Evolutionary conservation across 2,329 filamentous ascomycete genomes (phyloP).

Genomic region (Beauveria australis): DNA sequence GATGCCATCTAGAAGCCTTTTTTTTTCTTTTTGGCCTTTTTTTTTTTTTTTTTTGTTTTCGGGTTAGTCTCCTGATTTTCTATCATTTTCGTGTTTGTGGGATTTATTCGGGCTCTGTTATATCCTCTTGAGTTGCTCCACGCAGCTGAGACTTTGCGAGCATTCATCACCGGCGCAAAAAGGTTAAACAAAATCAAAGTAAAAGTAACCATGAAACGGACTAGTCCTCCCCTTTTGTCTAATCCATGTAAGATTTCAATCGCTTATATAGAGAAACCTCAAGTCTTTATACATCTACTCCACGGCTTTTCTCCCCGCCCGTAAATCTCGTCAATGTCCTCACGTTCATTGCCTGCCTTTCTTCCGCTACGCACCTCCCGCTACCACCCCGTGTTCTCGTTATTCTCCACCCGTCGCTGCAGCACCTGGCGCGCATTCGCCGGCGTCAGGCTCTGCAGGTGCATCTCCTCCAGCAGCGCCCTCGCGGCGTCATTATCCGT

Average conservation of each 20-base stretch:
- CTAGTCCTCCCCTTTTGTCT: neutral
- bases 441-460: slow-evolving; percentile 52
- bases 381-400: slow-evolving; percentile 34
- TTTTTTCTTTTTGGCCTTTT: neutral
- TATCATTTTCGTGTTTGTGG: neutral
- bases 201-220: neutral
- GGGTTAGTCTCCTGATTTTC: too few species aligned
- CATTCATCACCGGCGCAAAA: slow-evolving; percentile 7
- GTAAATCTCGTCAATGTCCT: neutral
- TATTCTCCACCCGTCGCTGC: slow-evolving; percentile 57
- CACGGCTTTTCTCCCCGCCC: neutral
- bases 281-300: neutral
- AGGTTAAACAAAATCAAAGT: neutral
- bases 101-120: neutral
- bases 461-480: slow-evolving; percentile 53
- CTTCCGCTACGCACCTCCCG: neutral
- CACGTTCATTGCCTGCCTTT: neutral
- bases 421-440: slow-evolving; percentile 59
- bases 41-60: neutral
- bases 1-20: neutral
- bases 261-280: neutral
- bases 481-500: slow-evolving; percentile 50
- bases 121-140: neutral
- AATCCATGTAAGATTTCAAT: neutral
- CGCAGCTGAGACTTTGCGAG: slow-evolving; percentile 2